phyloP scores from a whole-genome alignment of 306 rosid genomes.

The Dalbergia cochinchinensis region DNA sequence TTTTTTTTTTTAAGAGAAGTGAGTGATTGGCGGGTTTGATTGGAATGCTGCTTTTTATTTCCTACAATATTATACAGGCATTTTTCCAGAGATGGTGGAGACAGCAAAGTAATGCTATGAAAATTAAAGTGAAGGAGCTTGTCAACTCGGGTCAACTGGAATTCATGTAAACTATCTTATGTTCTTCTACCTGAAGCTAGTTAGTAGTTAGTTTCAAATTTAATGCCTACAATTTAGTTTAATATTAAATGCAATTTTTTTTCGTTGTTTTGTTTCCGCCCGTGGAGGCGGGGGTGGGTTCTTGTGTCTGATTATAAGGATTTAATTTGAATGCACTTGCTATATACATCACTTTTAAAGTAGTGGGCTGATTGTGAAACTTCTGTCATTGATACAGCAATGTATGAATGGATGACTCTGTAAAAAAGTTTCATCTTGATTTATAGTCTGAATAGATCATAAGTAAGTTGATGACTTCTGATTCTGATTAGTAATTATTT shows the following conservation, averaged over 20 bases:
- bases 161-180: slow-evolving; percentile 67
- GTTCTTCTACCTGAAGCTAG: slow-evolving; percentile 24
- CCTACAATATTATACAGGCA: slow-evolving; percentile 52
- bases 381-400: no score
- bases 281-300: no score
- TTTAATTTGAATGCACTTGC: no score
- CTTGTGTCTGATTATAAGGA: no score
- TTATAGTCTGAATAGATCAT: slow-evolving; percentile 7
- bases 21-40: slow-evolving; percentile 13
- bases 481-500: slow-evolving; percentile 5
- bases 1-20: neutral
- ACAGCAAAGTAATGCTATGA: slow-evolving; percentile 73
- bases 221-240: neutral
- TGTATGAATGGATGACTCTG: no score
- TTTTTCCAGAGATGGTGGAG: slow-evolving; percentile 95
- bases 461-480: slow-evolving; percentile 28
- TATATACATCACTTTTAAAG: no score
- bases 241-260: no score
- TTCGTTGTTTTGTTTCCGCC: no score
- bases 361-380: no score
- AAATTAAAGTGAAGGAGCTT: slow-evolving; percentile 71
- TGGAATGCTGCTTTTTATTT: slow-evolving; percentile 20
- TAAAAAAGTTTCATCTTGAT: neutral
- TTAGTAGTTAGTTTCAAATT: neutral
- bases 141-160: slow-evolving; percentile 84